Evolutionary conservation across 345 rosid species (phyloP).

Genomic region (Gossypium bickii): DNA sequence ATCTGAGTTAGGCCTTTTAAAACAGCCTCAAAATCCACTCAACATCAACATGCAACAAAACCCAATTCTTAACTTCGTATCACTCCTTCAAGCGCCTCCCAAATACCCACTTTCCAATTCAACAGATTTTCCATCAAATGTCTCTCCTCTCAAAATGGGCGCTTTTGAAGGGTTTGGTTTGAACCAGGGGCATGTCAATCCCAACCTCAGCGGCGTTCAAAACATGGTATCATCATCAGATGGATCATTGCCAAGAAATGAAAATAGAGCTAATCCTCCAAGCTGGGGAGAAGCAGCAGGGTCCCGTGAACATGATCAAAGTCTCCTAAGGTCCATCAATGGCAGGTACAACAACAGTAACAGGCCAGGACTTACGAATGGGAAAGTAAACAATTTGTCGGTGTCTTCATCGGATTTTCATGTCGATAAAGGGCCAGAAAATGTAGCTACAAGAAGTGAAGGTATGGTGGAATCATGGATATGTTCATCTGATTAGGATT

Average conservation of each 20-base stretch:
- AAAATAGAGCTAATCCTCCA: conserved; percentile 1
- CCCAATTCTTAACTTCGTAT: conserved; percentile 53
- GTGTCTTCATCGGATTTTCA: conserved; percentile 30
- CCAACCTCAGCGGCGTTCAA: conserved; percentile 28
- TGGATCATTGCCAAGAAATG: conserved; percentile 23
- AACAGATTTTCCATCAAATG: conserved; percentile 21
- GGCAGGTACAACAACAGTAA: conserved; percentile 26
- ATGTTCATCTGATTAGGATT: conserved; percentile 69
- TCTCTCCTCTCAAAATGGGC: conserved; percentile 36
- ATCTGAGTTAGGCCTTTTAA: conserved; percentile 27
- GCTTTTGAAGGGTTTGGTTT: conserved; percentile 47
- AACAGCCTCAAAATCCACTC: conserved; percentile 31
- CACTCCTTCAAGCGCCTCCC: conserved; percentile 53
- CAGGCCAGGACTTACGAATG: conserved; percentile 28
- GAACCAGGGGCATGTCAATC: conserved; percentile 31
- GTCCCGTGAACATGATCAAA: conserved; percentile 26
- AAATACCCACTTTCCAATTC: conserved; percentile 38
- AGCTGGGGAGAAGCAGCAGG: conserved; percentile 22
- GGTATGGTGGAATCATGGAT: conserved; percentile 87
- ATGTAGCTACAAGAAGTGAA: conserved; percentile 38
- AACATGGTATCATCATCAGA: conserved; percentile 26
- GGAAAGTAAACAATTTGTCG: conserved; percentile 24
- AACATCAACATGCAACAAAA: conserved; percentile 47
- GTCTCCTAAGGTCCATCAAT: conserved; percentile 35
- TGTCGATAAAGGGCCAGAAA: conserved; percentile 36